Percentiles rank a stretch among this genome's conserved stretches.
Evolutionary conservation across 257 asterid species (phyloP).

Genomic region (Mitragyna speciosa): DNA sequence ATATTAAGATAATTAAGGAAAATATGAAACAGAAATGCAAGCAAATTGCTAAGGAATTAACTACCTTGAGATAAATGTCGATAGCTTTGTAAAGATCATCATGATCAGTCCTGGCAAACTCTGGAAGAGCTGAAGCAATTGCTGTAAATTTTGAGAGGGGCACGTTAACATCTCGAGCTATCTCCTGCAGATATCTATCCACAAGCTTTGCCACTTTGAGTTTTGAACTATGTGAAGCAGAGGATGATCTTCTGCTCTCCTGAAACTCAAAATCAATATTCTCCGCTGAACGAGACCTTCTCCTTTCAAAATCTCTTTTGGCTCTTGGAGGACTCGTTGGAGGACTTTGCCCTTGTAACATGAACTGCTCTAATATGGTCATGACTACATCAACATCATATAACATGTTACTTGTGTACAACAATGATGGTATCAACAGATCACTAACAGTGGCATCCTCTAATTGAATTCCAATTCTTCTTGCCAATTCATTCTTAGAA

Average conservation of each 20-base stretch:
- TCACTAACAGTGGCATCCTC: slow-evolving; percentile 76
- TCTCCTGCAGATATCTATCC: slow-evolving; percentile 68
- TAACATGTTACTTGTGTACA: slow-evolving; percentile 27
- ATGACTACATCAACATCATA: slow-evolving; percentile 67
- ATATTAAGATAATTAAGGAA: neutral
- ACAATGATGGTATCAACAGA: slow-evolving; percentile 57
- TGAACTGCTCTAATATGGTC: slow-evolving; percentile 65
- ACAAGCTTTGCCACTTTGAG: slow-evolving; percentile 80
- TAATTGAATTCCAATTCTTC: slow-evolving; percentile 60
- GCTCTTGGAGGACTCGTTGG: slow-evolving; percentile 69
- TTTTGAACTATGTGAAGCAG: slow-evolving; percentile 74
- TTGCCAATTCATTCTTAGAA: slow-evolving; percentile 61
- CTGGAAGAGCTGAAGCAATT: slow-evolving; percentile 71
- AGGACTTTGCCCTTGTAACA: slow-evolving; percentile 75
- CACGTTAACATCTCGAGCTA: slow-evolving; percentile 56
- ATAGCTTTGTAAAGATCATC: slow-evolving; percentile 90
- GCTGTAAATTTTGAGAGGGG: slow-evolving; percentile 57
- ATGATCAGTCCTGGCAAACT: slow-evolving; percentile 73
- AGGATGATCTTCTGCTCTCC: slow-evolving; percentile 80
- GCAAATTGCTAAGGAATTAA: neutral
- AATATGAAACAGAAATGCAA: neutral
- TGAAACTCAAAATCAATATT: slow-evolving; percentile 62
- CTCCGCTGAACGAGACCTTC: slow-evolving; percentile 85
- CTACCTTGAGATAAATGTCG: slow-evolving; percentile 82
- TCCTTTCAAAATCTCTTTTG: slow-evolving; percentile 50